Percentiles rank a stretch among this genome's conserved stretches.
Conservation (phyloP, 2,329 filamentous ascomycete species). For the Lasiodiplodia citricola region DNA sequence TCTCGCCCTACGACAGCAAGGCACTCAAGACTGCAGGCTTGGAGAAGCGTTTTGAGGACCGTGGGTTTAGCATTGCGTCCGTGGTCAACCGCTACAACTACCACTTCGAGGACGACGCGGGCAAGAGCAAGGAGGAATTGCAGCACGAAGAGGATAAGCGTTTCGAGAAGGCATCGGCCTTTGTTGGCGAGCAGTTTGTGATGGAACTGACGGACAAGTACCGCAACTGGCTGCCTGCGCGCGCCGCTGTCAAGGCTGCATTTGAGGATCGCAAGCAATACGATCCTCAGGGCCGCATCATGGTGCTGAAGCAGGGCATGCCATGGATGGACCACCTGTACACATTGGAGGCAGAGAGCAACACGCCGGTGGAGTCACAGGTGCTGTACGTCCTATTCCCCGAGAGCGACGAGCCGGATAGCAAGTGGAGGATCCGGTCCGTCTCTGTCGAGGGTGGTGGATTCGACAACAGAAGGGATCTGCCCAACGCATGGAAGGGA, state of each 20-base stretch:
- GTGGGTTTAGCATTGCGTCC: slow-evolving; percentile 82
- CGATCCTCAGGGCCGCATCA: slow-evolving; percentile 76
- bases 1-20: slow-evolving; percentile 78
- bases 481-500: slow-evolving; percentile 91
- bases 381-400: slow-evolving; percentile 91
- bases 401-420: slow-evolving; percentile 73
- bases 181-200: slow-evolving; percentile 89
- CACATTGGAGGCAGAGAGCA: slow-evolving; percentile 70
- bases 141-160: slow-evolving; percentile 80
- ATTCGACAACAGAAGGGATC: slow-evolving; percentile 88
- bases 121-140: slow-evolving; percentile 45
- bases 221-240: slow-evolving; percentile 83
- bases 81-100: slow-evolving; percentile 88
- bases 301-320: slow-evolving; percentile 81
- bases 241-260: slow-evolving; percentile 76
- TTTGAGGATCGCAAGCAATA: slow-evolving; percentile 71
- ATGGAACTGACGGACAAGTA: slow-evolving; percentile 78
- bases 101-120: slow-evolving; percentile 49
- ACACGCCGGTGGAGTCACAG: slow-evolving; percentile 55
- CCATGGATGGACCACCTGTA: slow-evolving; percentile 98
- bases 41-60: slow-evolving; percentile 81
- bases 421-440: slow-evolving; percentile 92
- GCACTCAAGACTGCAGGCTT: slow-evolving; percentile 72
- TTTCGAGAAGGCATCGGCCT: slow-evolving; percentile 76
- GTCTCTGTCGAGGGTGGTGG: slow-evolving; percentile 85